phyloP scores from a whole-genome alignment of 2,329 filamentous ascomycete species.

The Xylariales sp. region DNA sequence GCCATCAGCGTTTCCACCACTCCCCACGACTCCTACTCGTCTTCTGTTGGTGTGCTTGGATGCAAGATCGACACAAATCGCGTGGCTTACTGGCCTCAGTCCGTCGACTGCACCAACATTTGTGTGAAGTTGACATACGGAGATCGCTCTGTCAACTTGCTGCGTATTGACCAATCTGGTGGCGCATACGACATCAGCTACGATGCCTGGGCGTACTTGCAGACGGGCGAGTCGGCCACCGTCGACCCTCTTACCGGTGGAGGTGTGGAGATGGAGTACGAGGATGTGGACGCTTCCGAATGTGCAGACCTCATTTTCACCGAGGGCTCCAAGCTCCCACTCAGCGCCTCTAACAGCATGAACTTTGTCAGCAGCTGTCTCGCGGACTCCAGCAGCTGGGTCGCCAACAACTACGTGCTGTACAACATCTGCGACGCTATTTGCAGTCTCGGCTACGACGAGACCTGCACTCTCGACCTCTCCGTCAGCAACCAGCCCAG shows the following conservation, averaged over 20 bases:
- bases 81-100: conserved; percentile 54
- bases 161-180: conserved; percentile 50
- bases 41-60: conserved; percentile 53
- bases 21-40: conserved; percentile 53
- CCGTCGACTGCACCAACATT: conserved; percentile 50
- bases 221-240: conserved; percentile 43
- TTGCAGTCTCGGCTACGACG: conserved; percentile 46
- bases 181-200: conserved; percentile 56
- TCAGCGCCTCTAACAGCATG: conserved; percentile 54
- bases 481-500: conserved; percentile 43
- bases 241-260: conserved; percentile 43
- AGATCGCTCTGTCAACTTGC: conserved; percentile 49
- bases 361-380: conserved; percentile 47
- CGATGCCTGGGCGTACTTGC: conserved; percentile 57
- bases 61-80: conserved; percentile 59
- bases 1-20: conserved; percentile 34
- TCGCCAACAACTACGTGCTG: conserved; percentile 46
- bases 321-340: conserved; percentile 44
- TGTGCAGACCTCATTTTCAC: conserved; percentile 48
- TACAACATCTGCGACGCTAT: conserved; percentile 49
- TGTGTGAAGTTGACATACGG: conserved; percentile 49
- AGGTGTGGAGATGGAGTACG: conserved; percentile 45
- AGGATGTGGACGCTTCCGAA: conserved; percentile 40
- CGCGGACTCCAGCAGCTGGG: conserved; percentile 31
- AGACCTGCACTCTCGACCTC: conserved; percentile 45